These are phyloP conservation scores for Fusarium mundagurra DNA, from an alignment of 2,329 filamentous ascomycete species.

Conservation along the genomic window DNA sequence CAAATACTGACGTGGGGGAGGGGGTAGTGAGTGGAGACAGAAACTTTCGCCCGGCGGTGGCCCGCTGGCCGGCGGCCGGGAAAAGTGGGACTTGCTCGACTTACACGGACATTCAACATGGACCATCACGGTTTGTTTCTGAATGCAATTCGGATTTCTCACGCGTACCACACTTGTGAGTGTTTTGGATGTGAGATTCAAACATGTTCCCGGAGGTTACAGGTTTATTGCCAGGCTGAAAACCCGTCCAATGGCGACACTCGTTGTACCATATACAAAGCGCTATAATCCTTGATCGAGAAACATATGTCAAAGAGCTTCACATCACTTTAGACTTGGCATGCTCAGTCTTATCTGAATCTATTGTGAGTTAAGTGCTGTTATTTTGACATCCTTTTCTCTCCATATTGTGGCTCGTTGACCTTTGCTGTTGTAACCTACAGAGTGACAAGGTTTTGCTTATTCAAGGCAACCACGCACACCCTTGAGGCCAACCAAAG, in stretches of 20 bases:
- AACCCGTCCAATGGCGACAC: not conserved
- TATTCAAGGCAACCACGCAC: not conserved
- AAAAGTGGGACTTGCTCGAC: constrained; percentile 4
- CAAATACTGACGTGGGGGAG: constrained; percentile 20
- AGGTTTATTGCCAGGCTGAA: not conserved
- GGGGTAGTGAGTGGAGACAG: constrained; percentile 3
- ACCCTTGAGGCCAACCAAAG: not conserved
- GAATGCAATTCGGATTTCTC: not conserved
- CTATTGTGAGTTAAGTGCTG: not conserved
- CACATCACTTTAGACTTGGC: not conserved
- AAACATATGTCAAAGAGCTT: not conserved
- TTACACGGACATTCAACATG: not conserved
- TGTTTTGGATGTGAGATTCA: not conserved
- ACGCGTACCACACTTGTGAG: too few species aligned
- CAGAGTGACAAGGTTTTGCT: not conserved
- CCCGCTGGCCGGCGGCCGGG: not conserved
- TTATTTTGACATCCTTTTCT: accelerated
- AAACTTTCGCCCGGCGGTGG: constrained; percentile 9
- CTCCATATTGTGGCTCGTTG: not conserved
- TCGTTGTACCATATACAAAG: not conserved
- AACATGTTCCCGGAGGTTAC: not conserved
- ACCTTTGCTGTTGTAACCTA: not conserved
- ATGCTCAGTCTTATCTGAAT: too few species aligned
- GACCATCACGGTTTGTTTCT: not conserved
- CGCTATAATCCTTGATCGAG: not conserved